Evolutionary conservation across 1,139 yeast genomes (phyloP).

Genomic region (Kodamaea suecica): DNA sequence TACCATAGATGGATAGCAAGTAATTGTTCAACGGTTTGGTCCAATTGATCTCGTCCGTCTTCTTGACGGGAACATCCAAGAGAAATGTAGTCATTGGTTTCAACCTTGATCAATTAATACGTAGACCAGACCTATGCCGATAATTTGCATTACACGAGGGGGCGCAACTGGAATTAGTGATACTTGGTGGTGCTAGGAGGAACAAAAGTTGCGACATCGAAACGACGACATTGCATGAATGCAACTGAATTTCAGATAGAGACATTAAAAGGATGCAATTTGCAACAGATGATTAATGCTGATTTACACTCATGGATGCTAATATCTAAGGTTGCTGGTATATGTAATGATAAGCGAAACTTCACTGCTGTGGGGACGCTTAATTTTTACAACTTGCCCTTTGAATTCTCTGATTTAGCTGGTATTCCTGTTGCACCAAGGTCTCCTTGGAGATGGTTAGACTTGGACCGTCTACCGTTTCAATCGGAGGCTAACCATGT

Average conservation of each 20-base stretch:
- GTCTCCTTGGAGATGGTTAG: conserved; percentile 52
- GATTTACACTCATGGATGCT: background rate
- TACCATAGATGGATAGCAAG: conserved; percentile 63
- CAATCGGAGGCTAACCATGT: conserved; percentile 16
- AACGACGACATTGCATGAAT: no score
- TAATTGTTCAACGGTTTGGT: conserved; percentile 56
- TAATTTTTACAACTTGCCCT: conserved; percentile 40
- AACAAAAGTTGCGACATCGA: no score
- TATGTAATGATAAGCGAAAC: conserved; percentile 39
- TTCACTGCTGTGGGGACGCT: conserved; percentile 51
- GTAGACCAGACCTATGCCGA: no score
- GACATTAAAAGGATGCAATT: no score
- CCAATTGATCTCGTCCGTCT: conserved; percentile 67
- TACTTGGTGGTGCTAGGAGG: no score
- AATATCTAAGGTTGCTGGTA: conserved; percentile 8
- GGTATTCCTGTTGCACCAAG: background rate
- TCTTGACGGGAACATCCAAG: conserved; percentile 44
- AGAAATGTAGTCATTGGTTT: conserved; percentile 24
- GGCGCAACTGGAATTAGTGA: no score
- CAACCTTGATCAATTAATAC: no score
- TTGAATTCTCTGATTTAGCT: background rate
- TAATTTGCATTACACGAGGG: no score
- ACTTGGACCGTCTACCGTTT: conserved; percentile 21
- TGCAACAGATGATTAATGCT: background rate
- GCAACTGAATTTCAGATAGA: no score